Evolutionary conservation across 768 basidiomycete genomes (phyloP), one percentile per base, ranked within the genome.

Genomic region (Trametes cinnabarina): DNA sequence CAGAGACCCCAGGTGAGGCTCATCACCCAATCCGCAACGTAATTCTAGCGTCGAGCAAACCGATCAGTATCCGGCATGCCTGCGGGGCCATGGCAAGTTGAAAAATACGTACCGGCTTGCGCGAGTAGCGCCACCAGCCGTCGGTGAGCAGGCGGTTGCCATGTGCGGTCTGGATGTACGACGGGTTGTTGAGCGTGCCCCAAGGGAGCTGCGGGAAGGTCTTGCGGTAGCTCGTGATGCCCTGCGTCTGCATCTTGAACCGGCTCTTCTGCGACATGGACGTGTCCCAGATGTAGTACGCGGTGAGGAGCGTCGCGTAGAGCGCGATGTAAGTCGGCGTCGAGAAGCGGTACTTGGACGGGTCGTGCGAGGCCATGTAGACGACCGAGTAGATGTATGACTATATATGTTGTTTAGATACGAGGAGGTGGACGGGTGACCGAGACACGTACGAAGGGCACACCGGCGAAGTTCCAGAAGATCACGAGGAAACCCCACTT

Each of bases 401-500:
- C 68, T 71, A 34, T 9, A 22, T 14, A 37, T 30, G 47, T 19
- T 30, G 58, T 52, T 61, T 52, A 37, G 42, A 19, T 57, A 60
- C 57, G 25, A 3, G 20, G 14, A 39, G 37, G 37, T 5, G 43
- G 3, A 46, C 9, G 23, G 46, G 42, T 34, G 50, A 55, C 28
- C n/a, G 32, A 25, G 53, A 37, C n/a, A 73, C 90, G 62, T 70
- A 92, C 90, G 74, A 95, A 94, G 42, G 91, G 92, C 12, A 94
- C 92, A 43, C 94, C 94, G 2, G 94, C 91, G 65, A 93, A 85
- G 69, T 94, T 94, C 95, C 95, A 97, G 78, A 98, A 98, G 69
- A 97, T 97, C 63, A 98, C 88, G 84, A 98, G 88, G 80, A 95
- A 98, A 28, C 95, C 92, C 91, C 91, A 92, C 82, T 99, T 99